Conservation (phyloP, 176 grass and related monocot species). For the sorghum (Sorghum bicolor) region Sorghum_bicolor_NCBIv3 NC_012873.2:2549501-2550000, state of each 20-base stretch:
- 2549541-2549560: neutral
- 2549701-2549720: conserved; percentile 16
- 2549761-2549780: conserved; percentile 42
- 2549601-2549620: neutral
- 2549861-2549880: conserved; percentile 10
- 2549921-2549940: conserved; percentile 8
- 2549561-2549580: neutral
- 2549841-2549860: conserved; percentile 30
- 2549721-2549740: conserved; percentile 15
- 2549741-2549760: conserved; percentile 42
- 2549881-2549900: neutral
- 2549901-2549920: neutral
- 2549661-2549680: neutral
- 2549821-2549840: conserved; percentile 30
- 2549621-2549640: neutral
- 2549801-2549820: conserved; percentile 13
- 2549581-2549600: neutral
- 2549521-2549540: conserved; percentile 44
- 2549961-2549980: neutral
- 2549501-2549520: conserved; percentile 62
- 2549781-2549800: conserved; percentile 38
- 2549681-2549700: neutral
- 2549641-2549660: neutral
- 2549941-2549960: neutral
- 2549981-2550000: neutral